Evolutionary conservation across 192 early-diverging fungal species (phyloP).

Genomic region (Paraglomus brasilianum): DNA sequence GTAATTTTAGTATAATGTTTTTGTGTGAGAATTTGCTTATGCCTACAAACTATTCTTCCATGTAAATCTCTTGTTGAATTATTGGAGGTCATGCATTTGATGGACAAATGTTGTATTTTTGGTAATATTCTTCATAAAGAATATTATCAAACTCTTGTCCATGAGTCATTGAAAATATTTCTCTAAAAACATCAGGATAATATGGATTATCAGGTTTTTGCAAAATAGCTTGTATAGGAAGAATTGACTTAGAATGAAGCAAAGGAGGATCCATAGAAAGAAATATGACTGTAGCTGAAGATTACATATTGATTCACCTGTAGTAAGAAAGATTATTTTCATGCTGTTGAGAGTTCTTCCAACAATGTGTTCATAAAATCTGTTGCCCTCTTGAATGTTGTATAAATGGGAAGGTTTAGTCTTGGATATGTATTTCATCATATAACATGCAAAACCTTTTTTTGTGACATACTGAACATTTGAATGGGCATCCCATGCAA

Average conservation of each 20-base stretch:
- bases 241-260: background rate
- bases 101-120: too few relatives aligned
- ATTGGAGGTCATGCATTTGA: too few relatives aligned
- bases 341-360: background rate
- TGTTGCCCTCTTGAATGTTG: background rate
- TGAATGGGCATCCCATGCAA: background rate
- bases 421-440: background rate
- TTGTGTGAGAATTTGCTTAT: too few relatives aligned
- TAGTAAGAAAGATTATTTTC: slow-evolving; percentile 1
- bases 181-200: too few relatives aligned
- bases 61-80: too few relatives aligned
- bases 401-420: background rate
- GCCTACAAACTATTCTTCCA: too few relatives aligned
- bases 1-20: too few relatives aligned
- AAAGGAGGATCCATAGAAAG: slow-evolving; percentile 4
- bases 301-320: slow-evolving; percentile 4
- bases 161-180: too few relatives aligned
- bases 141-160: too few relatives aligned
- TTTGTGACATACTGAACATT: background rate
- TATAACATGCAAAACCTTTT: background rate
- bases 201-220: background rate
- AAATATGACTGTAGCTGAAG: background rate
- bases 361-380: background rate
- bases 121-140: too few relatives aligned
- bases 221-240: background rate